phyloP scores from a whole-genome alignment of 148 eudicot genomes.

The Amaranthus hypochondriacus region DNA sequence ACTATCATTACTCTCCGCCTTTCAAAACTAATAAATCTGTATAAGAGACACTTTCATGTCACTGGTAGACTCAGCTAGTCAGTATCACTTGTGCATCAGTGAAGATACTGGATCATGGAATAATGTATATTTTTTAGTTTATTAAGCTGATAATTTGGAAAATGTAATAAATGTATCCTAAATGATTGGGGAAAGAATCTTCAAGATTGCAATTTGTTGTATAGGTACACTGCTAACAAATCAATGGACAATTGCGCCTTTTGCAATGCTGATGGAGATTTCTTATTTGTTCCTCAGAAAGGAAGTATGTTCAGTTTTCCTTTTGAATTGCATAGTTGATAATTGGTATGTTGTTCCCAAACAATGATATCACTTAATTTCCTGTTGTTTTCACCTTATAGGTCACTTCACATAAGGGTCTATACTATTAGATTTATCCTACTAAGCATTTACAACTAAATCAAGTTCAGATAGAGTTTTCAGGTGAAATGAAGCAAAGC shows the following conservation, averaged over 20 bases:
- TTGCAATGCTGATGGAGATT: slow-evolving; percentile 99
- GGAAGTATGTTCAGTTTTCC: slow-evolving; percentile 53
- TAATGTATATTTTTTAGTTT: neutral
- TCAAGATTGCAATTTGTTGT: slow-evolving; percentile 13
- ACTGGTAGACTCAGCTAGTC: neutral
- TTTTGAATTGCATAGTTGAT: neutral
- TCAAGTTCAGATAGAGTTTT: neutral
- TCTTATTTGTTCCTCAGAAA: slow-evolving; percentile 87
- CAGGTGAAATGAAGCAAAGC: neutral
- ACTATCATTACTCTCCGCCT: neutral
- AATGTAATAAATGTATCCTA: neutral
- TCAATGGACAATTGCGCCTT: slow-evolving; percentile 87
- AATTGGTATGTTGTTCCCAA: neutral
- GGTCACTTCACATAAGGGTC: neutral
- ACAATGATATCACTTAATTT: neutral
- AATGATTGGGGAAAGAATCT: neutral
- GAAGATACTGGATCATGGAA: neutral
- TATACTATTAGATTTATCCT: neutral
- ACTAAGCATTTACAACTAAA: neutral
- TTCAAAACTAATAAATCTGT: neutral
- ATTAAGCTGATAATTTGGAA: neutral
- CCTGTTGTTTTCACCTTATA: neutral
- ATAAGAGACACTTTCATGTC: neutral
- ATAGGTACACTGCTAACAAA: slow-evolving; percentile 86
- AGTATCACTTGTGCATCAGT: neutral